These are phyloP conservation scores for Dothidotthia symphoricarpi DNA, from an alignment of 2,329 filamentous ascomycete genomes.

Conservation along the genomic window DNA sequence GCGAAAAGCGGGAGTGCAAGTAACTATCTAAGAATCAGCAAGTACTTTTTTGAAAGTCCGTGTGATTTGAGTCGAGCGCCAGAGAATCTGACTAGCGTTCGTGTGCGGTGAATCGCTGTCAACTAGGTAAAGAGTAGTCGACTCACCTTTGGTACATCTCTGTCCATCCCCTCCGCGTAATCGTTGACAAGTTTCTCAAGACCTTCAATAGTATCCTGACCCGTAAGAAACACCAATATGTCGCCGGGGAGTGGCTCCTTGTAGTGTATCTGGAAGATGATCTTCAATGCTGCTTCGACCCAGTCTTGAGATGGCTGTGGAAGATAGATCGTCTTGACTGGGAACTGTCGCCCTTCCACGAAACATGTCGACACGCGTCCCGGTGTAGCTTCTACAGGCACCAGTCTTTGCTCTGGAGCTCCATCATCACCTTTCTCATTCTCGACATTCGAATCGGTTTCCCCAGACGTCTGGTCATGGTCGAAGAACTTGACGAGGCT, in stretches of 20 bases:
- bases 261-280: slow-evolving; percentile 81
- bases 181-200: slow-evolving; percentile 79
- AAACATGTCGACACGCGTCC: slow-evolving; percentile 52
- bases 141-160: slow-evolving; percentile 67
- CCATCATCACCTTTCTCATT: slow-evolving; percentile 3
- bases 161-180: slow-evolving; percentile 68
- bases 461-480: slow-evolving; percentile 11
- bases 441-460: slow-evolving; percentile 12
- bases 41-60: neutral
- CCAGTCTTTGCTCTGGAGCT: neutral
- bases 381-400: neutral
- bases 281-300: slow-evolving; percentile 75
- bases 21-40: slow-evolving; percentile 42
- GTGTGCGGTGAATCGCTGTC: too few species aligned
- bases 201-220: slow-evolving; percentile 87
- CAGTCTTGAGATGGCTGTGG: slow-evolving; percentile 74
- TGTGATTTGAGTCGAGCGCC: neutral
- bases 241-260: slow-evolving; percentile 92
- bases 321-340: slow-evolving; percentile 76
- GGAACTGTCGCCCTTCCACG: slow-evolving; percentile 84
- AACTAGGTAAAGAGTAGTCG: neutral
- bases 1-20: slow-evolving; percentile 81
- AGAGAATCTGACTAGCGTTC: too few species aligned
- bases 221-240: slow-evolving; percentile 86
- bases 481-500: slow-evolving; percentile 73